These are phyloP conservation scores for Dictyostelium intermedium DNA, from an alignment of 78 protist species.

Conservation along the genomic window DNA sequence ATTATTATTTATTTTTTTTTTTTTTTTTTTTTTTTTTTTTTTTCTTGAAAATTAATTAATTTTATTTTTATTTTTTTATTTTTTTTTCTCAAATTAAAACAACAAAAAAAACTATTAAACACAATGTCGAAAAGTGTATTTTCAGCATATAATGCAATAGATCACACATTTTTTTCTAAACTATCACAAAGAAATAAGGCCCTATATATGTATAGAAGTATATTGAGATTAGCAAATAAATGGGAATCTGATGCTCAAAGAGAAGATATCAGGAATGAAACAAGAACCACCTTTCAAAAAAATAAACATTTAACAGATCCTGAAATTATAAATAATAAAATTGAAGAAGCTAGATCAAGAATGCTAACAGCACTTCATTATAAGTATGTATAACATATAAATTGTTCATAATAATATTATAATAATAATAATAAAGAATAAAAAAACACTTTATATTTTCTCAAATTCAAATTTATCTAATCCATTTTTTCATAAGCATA, in stretches of 20 bases:
- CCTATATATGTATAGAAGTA: conserved; percentile 38
- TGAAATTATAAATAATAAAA: conserved; percentile 16
- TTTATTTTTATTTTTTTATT: neutral
- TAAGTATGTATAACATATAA: conserved; percentile 49
- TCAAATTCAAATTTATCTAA: neutral
- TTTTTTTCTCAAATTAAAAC: neutral
- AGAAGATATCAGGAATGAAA: conserved; percentile 49
- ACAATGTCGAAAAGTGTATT: neutral
- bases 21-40: neutral
- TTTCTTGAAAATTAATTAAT: too few relatives aligned
- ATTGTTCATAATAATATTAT: too few relatives aligned
- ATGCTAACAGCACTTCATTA: conserved; percentile 46
- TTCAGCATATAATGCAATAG: conserved; percentile 40
- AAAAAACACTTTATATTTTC: neutral
- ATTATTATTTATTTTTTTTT: neutral
- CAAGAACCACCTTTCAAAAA: conserved; percentile 31
- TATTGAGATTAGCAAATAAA: conserved; percentile 47
- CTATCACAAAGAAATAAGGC: neutral
- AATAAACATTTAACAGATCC: conserved; percentile 12
- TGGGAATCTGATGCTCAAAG: conserved; percentile 49
- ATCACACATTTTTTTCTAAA: neutral
- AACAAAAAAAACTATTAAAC: neutral
- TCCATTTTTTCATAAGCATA: neutral
- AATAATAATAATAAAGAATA: too few relatives aligned
- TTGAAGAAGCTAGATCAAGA: conserved; percentile 77